phyloP scores from a whole-genome alignment of 345 rosid species.

The Clausena lansium region DNA sequence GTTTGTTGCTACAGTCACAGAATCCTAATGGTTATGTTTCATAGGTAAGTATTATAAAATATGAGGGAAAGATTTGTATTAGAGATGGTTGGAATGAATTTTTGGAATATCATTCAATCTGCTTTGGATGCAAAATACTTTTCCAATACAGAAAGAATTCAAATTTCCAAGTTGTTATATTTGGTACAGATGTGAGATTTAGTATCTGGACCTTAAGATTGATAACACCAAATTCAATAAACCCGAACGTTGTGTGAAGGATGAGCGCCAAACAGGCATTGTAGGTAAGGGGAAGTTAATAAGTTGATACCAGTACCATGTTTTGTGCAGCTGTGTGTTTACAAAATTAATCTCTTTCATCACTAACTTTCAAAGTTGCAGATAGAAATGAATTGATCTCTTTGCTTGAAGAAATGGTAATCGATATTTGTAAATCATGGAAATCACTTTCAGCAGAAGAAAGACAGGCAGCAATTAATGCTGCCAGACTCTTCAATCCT shows the following conservation, averaged over 20 bases:
- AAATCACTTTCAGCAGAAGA: constrained; percentile 11
- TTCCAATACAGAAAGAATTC: constrained; percentile 36
- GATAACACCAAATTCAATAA: neutral
- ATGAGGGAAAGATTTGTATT: constrained; percentile 30
- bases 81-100: constrained; percentile 44
- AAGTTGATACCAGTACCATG: neutral
- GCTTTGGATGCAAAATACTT: constrained; percentile 29
- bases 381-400: neutral
- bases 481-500: constrained; percentile 34
- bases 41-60: constrained; percentile 30
- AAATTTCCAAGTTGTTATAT: constrained; percentile 32
- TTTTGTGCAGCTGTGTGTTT: neutral
- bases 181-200: constrained; percentile 36
- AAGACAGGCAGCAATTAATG: constrained; percentile 30
- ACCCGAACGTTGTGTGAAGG: neutral
- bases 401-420: neutral
- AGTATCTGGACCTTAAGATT: constrained; percentile 10
- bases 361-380: neutral
- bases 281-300: constrained; percentile 14
- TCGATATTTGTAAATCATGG: constrained; percentile 14
- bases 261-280: neutral
- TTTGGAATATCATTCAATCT: constrained; percentile 29
- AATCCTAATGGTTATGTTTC: constrained; percentile 35
- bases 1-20: constrained; percentile 23
- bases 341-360: neutral